Conservation (phyloP, 257 asterid species). For the Primulina huaijiensis region DNA sequence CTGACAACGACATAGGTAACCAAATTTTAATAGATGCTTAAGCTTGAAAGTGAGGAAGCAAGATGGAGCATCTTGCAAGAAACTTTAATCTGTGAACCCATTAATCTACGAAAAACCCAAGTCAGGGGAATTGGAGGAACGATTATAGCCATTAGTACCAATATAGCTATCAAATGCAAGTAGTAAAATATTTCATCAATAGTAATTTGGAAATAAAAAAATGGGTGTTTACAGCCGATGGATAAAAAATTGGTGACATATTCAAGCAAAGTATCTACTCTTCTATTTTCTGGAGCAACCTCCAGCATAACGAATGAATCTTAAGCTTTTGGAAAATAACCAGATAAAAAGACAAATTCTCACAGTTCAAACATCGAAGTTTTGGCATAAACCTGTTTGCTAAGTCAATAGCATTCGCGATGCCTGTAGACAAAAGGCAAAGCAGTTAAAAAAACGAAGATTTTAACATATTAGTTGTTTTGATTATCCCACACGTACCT, state of each 20-base stretch:
- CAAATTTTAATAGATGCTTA: not conserved
- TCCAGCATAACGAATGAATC: constrained; percentile 3
- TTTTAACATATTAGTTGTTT: constrained; percentile 19
- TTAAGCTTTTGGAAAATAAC: constrained; percentile 8
- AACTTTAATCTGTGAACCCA: not conserved
- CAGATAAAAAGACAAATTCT: constrained; percentile 37
- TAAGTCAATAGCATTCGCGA: constrained; percentile 94
- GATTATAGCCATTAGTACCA: not conserved
- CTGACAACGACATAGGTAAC: not conserved
- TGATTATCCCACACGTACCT: constrained; percentile 41
- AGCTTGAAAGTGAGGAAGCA: constrained; percentile 12
- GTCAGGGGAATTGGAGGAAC: not conserved
- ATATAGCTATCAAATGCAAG: constrained; percentile 9
- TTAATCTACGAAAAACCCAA: not conserved
- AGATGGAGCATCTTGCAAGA: constrained; percentile 1
- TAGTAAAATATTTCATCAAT: not conserved
- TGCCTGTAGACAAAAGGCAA: constrained; percentile 55
- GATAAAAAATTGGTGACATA: constrained; percentile 1
- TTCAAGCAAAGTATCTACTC: not conserved
- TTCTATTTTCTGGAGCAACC: not conserved
- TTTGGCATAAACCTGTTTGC: constrained; percentile 95
- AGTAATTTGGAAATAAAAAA: not conserved
- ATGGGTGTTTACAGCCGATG: not conserved
- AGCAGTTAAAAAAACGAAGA: constrained; percentile 24
- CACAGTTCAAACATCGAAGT: constrained; percentile 77